Base-by-base conservation (phyloP, 768 basidiomycete genomes). In the Sarcodon aspratus region DNA sequence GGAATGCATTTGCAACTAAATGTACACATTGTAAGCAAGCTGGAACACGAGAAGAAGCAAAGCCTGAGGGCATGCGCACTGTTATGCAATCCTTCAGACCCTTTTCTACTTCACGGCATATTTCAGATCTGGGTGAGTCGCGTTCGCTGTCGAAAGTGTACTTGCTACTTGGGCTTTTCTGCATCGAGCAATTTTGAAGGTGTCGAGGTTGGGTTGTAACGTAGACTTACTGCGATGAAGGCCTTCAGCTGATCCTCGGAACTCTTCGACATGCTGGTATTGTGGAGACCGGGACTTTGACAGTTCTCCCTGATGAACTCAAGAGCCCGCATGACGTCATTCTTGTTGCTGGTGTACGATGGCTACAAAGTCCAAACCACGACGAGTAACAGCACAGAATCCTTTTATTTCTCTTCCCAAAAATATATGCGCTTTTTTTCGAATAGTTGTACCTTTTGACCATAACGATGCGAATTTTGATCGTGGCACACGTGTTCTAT, bases 111-210 rank as follows among this genome's bases (percentile, higher is more conserved):
- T 71, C 66, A 48, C 80, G 70, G 65, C 80, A 85, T 15, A 83
- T 59, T 54, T 81, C 72, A 6, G 80, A 79, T 54, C 73, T 61
- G 9, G 73, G 66, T 47, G 79, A 75, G 52, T 69, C 75, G 36
- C 74, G 69, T 53, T 78, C 75, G 55, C 74, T 76, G 66, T 82
- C 76, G 58, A 85, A 82, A 3, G 75, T 75, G 61, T 83, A 84
- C 34, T 61, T 58, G 44, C 72, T 66, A 32, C 70, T 63, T 7
- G 76, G 78, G 42, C 72, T 66, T 45, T 67, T 66, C 78, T 80
- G 57, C 13, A 31, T 36, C 18, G 17, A n/a, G 27, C 34, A 38
- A 9, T 18, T 46, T 35, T 1, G 31, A 51, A 31, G 27, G 18
- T 13, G 42, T 21, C 48, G 21, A 13, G 27, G 45, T 44, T 47